phyloP scores from a whole-genome alignment of 805 yeast species.

The Starmerella powellii region DNA sequence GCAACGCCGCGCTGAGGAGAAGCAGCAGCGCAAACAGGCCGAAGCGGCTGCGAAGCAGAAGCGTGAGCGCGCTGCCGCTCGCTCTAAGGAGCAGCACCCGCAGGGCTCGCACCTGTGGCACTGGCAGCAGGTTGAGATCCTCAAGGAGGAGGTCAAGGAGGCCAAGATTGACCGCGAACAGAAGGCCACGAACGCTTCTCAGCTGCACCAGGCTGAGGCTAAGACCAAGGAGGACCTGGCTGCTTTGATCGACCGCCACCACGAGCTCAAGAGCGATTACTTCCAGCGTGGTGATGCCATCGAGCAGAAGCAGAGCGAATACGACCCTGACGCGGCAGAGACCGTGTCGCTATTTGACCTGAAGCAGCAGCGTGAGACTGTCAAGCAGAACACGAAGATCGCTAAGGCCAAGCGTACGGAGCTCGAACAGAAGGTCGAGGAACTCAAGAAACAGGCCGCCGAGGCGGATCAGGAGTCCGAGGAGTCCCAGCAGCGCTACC shows the following conservation, averaged over 20 bases:
- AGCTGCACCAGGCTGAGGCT: constrained; percentile 15
- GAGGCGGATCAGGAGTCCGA: constrained; percentile 21
- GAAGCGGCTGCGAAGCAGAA: constrained; percentile 17
- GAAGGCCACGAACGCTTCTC: constrained; percentile 15
- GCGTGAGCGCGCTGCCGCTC: constrained; percentile 18
- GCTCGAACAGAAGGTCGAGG: constrained; percentile 12
- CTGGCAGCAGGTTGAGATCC: constrained; percentile 21
- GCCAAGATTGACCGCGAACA: constrained; percentile 19
- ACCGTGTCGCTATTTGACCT: constrained; percentile 32
- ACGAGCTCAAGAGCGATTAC: constrained; percentile 21
- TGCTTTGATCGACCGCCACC: constrained; percentile 21
- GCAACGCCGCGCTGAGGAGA: constrained; percentile 24
- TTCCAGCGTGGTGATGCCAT: constrained; percentile 17
- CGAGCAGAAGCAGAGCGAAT: constrained; percentile 24
- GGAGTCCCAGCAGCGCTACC: constrained; percentile 27
- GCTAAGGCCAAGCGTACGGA: constrained; percentile 16
- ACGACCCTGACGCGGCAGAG: constrained; percentile 22
- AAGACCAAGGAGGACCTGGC: constrained; percentile 23
- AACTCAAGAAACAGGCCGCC: constrained; percentile 16
- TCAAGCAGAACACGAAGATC: constrained; percentile 16
- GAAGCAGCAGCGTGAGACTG: constrained; percentile 38
- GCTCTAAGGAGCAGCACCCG: constrained; percentile 14
- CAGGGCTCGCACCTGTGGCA: constrained; percentile 20
- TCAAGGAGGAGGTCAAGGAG: constrained; percentile 22
- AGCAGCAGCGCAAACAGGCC: constrained; percentile 11